Conservation (phyloP, 495 filamentous ascomycete genomes). For the Hyaloscypha hepaticicola region DNA sequence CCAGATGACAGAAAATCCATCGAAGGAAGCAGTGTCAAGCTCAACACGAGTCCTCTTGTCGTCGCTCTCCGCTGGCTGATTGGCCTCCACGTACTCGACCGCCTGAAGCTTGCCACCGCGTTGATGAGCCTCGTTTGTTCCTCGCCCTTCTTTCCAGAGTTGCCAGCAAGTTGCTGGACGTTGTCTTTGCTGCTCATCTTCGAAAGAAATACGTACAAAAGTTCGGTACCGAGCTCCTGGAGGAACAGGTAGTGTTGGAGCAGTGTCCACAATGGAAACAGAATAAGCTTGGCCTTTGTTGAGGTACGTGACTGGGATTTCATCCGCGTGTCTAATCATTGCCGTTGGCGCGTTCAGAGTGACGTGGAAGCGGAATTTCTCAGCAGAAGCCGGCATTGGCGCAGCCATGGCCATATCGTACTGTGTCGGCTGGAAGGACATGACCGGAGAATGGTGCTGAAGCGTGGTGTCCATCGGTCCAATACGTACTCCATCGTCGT, state of each 20-base stretch:
- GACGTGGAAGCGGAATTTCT: constrained; percentile 86
- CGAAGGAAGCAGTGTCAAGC: constrained; percentile 80
- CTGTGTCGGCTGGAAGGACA: constrained; percentile 40
- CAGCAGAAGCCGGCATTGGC: constrained; percentile 42
- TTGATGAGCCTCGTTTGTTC: constrained; percentile 85
- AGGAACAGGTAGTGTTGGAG: constrained; percentile 43
- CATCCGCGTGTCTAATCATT: constrained; percentile 85
- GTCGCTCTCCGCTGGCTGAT: constrained; percentile 66
- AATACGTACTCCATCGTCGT: constrained; percentile 47
- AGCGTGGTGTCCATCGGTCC: constrained; percentile 50
- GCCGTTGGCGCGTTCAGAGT: constrained; percentile 92
- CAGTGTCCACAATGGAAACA: constrained; percentile 73
- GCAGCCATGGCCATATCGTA: constrained; percentile 44
- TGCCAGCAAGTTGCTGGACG: constrained; percentile 87
- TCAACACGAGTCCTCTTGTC: constrained; percentile 71
- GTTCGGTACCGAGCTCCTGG: constrained; percentile 71
- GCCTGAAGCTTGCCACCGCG: constrained; percentile 84
- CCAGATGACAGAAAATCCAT: constrained; percentile 91
- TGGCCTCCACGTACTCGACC: constrained; percentile 86
- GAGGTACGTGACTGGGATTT: constrained; percentile 92
- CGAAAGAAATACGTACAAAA: constrained; percentile 87
- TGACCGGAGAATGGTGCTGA: constrained; percentile 47
- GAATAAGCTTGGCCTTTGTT: constrained; percentile 96
- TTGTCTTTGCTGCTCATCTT: constrained; percentile 84
- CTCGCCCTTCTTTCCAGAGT: constrained; percentile 92